Evolutionary conservation across 1,139 yeast genomes (phyloP).

Genomic region (Scheffersomyces illinoinensis): DNA sequence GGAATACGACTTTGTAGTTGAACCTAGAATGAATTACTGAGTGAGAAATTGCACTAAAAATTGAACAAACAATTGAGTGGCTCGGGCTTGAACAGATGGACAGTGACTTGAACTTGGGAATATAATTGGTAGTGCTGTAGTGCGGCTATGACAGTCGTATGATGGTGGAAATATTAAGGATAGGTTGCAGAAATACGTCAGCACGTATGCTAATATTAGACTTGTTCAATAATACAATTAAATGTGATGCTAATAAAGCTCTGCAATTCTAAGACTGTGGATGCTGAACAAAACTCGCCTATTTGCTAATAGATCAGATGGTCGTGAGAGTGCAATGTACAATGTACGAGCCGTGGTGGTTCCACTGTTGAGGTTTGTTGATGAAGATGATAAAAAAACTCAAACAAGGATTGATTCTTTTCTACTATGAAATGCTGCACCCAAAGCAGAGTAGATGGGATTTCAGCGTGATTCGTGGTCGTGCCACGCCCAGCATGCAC

Average conservation of each 20-base stretch:
- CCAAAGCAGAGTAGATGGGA: neutral
- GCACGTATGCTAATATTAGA: neutral
- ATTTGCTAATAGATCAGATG: neutral
- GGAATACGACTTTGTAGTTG: neutral
- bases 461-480: neutral
- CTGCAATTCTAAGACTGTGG: neutral
- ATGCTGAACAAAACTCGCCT: neutral
- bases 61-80: neutral
- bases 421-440: neutral
- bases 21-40: neutral
- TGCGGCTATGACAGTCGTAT: neutral
- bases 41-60: neutral
- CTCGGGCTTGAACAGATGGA: neutral
- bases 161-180: neutral
- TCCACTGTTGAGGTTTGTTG: neutral
- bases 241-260: neutral
- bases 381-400: neutral
- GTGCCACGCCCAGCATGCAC: neutral
- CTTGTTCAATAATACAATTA: neutral
- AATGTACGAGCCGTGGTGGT: neutral
- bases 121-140: too few species aligned
- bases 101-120: neutral
- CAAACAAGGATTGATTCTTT: neutral
- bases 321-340: neutral
- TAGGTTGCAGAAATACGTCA: neutral